A percentile compares a stretch with the other conserved stretches of the same genome.
phyloP scores from a whole-genome alignment of 1,139 yeast genomes.

The Taphrina betulina region DNA sequence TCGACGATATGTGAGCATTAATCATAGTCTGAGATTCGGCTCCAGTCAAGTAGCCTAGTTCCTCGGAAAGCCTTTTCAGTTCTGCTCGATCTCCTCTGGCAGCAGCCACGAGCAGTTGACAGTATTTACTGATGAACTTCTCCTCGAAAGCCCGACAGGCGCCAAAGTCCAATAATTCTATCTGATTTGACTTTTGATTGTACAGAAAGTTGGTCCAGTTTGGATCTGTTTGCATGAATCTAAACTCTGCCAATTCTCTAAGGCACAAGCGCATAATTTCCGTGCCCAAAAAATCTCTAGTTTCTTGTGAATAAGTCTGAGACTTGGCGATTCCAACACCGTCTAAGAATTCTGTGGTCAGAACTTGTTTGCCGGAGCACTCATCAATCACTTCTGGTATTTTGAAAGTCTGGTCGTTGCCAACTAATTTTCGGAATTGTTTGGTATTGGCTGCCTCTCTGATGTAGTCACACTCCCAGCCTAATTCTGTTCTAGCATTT shows the following conservation, averaged over 20 bases:
- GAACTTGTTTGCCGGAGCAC: constrained; percentile 74
- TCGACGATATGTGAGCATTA: constrained; percentile 89
- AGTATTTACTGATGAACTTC: constrained; percentile 67
- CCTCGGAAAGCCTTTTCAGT: constrained; percentile 64
- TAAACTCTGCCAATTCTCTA: constrained; percentile 76
- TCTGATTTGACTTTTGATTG: constrained; percentile 51
- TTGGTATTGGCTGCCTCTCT: constrained; percentile 83
- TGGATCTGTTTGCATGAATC: constrained; percentile 98
- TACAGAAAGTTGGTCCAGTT: constrained; percentile 97
- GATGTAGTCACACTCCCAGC: constrained; percentile 96
- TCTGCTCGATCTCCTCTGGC: constrained; percentile 64
- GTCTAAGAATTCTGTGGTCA: constrained; percentile 85
- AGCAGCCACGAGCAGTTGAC: constrained; percentile 73
- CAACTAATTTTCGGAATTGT: constrained; percentile 61
- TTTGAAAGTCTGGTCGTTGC: constrained; percentile 65
- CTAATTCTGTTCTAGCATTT: constrained; percentile 86
- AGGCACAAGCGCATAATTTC: constrained; percentile 84
- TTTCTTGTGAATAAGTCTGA: constrained; percentile 59
- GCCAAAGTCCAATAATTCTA: constrained; percentile 91
- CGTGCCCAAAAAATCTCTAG: constrained; percentile 55
- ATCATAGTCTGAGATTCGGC: constrained; percentile 59
- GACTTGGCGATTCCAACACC: constrained; percentile 84
- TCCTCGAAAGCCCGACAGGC: constrained; percentile 80
- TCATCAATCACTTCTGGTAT: constrained; percentile 82
- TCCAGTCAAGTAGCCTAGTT: constrained; percentile 88